These are phyloP conservation scores for Polygonum aviculare DNA, from an alignment of 148 eudicot species.

Conservation along the genomic window DNA sequence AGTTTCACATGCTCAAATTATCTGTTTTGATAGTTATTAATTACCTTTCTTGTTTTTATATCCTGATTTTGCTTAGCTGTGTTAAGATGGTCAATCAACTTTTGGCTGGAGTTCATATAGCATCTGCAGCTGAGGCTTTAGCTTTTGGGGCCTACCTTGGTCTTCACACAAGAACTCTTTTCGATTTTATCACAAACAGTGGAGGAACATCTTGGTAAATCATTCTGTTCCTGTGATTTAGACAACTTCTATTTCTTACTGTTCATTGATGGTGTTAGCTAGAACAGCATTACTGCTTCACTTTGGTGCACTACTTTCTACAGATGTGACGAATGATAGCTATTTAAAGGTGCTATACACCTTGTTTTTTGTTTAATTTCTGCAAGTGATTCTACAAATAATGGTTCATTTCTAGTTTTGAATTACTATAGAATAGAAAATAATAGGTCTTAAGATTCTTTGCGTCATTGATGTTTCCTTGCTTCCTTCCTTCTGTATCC, in stretches of 20 bases:
- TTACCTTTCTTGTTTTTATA: slow-evolving; percentile 4
- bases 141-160: slow-evolving; percentile 94
- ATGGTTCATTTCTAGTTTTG: background rate
- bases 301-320: background rate
- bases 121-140: slow-evolving; percentile 98
- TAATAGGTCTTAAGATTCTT: background rate
- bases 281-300: background rate
- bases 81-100: slow-evolving; percentile 99
- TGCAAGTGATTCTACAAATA: background rate
- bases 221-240: background rate
- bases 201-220: slow-evolving; percentile 91
- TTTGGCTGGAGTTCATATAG: slow-evolving; percentile 99
- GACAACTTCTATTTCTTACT: background rate
- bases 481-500: background rate
- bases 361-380: background rate
- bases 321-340: background rate
- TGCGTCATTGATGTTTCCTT: background rate
- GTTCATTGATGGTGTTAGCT: background rate
- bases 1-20: background rate
- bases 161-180: slow-evolving; percentile 61
- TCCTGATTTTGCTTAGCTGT: slow-evolving; percentile 38
- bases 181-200: slow-evolving; percentile 53
- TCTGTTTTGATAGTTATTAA: background rate
- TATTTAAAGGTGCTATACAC: background rate
- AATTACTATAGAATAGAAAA: background rate